Conservation (phyloP, 2,329 filamentous ascomycete species). For the Coniochaeta hoffmannii region DNA sequence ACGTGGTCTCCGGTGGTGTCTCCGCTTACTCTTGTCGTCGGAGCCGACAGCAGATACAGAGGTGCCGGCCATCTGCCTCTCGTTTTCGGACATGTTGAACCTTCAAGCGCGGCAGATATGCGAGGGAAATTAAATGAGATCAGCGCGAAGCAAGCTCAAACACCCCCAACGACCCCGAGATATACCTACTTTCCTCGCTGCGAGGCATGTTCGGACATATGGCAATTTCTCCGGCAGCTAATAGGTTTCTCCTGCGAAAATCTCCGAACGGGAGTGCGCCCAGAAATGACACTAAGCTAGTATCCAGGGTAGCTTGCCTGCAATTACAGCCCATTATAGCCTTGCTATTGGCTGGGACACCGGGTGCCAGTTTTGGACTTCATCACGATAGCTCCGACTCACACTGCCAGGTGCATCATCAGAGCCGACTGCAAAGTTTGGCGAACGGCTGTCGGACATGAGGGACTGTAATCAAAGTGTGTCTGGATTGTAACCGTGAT, state of each 20-base stretch:
- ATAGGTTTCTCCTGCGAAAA: background rate
- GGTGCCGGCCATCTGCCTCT: background rate
- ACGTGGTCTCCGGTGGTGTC: constrained; percentile 2
- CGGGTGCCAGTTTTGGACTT: background rate
- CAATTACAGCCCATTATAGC: too few species aligned
- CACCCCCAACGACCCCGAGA: too few species aligned
- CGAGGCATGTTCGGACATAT: background rate
- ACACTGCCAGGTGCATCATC: background rate
- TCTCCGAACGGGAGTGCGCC: background rate
- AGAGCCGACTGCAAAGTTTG: background rate
- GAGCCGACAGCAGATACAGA: background rate
- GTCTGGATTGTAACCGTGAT: background rate
- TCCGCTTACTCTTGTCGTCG: background rate
- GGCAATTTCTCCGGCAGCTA: background rate
- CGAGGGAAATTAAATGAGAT: too few species aligned
- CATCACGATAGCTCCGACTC: background rate
- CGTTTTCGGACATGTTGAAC: background rate
- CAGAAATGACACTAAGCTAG: too few species aligned
- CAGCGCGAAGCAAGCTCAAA: too few species aligned
- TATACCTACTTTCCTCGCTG: background rate
- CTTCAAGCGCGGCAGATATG: too few species aligned
- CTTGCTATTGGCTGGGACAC: too few species aligned
- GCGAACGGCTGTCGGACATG: background rate
- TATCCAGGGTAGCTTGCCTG: too few species aligned
- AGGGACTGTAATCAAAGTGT: background rate